Conservation (phyloP, 768 basidiomycete genomes). For the Leccinum fibrillosum region DNA sequence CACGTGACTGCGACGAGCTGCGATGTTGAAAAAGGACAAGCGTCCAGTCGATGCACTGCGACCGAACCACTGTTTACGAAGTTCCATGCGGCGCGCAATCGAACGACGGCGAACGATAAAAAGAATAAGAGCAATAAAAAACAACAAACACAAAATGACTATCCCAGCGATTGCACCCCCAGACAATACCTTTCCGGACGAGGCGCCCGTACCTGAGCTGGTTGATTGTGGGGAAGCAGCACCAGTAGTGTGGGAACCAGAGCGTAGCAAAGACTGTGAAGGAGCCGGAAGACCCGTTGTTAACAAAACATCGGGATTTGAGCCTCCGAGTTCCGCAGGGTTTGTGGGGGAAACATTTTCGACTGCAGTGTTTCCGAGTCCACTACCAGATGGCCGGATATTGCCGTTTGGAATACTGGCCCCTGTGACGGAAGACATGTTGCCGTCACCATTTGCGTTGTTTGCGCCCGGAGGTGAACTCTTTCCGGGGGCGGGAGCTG, state of each 20-base stretch:
- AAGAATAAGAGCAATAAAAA: constrained; percentile 35
- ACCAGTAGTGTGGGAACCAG: constrained; percentile 12
- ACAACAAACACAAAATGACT: constrained; percentile 27
- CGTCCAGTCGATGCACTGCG: constrained; percentile 11
- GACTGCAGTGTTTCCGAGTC: neutral
- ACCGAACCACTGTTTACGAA: constrained; percentile 40
- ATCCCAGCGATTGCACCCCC: constrained; percentile 49
- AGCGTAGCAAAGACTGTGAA: constrained; percentile 2
- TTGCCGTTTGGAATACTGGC: neutral
- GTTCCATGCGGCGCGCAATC: constrained; percentile 39
- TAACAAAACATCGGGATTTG: neutral
- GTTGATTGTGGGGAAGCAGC: constrained; percentile 16
- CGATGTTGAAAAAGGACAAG: constrained; percentile 7
- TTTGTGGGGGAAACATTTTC: neutral
- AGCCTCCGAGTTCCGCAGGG: neutral
- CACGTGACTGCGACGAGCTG: constrained; percentile 10
- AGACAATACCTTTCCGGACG: constrained; percentile 32
- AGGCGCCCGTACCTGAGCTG: constrained; percentile 2
- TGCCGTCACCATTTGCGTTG: neutral
- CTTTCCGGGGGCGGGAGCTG: neutral
- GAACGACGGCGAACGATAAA: constrained; percentile 47
- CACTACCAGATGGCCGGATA: neutral
- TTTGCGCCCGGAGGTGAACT: neutral
- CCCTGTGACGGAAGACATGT: neutral
- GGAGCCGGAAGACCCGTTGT: neutral